phyloP scores from a whole-genome alignment of 2,329 filamentous ascomycete species.

The Myriosclerotinia duriaeana region DNA sequence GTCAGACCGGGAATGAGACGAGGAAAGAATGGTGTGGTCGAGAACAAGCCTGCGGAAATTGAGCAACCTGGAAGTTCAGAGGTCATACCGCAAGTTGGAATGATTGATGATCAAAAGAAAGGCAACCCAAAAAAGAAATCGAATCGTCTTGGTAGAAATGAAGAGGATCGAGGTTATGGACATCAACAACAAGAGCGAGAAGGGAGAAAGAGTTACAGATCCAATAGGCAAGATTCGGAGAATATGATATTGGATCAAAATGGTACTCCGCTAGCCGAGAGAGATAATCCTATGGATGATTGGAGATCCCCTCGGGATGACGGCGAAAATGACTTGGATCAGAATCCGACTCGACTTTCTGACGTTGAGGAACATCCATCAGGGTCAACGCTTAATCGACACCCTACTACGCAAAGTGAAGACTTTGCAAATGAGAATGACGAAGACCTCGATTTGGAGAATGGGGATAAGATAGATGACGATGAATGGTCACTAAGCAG shows the following conservation, averaged over 20 bases:
- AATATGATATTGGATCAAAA: slow-evolving; percentile 9
- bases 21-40: slow-evolving; percentile 18
- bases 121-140: slow-evolving; percentile 20
- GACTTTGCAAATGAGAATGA: neutral
- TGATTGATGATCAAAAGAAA: slow-evolving; percentile 27
- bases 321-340: neutral
- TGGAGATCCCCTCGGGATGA: slow-evolving; percentile 16
- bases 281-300: slow-evolving; percentile 27
- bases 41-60: slow-evolving; percentile 24
- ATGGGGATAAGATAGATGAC: slow-evolving; percentile 15
- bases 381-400: neutral
- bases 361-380: slow-evolving; percentile 17
- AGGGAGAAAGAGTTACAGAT: slow-evolving; percentile 12
- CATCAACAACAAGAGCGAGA: slow-evolving; percentile 6
- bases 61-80: slow-evolving; percentile 22
- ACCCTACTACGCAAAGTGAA: slow-evolving; percentile 8
- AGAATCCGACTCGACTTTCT: slow-evolving; percentile 15
- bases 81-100: slow-evolving; percentile 26
- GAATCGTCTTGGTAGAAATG: neutral
- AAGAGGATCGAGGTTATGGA: slow-evolving; percentile 19
- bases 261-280: slow-evolving; percentile 23
- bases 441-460: slow-evolving; percentile 14
- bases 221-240: slow-evolving; percentile 11
- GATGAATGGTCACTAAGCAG: slow-evolving; percentile 25
- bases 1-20: slow-evolving; percentile 28